Conservation (phyloP, 768 basidiomycete species). For the Termitomyces sp. region DNA sequence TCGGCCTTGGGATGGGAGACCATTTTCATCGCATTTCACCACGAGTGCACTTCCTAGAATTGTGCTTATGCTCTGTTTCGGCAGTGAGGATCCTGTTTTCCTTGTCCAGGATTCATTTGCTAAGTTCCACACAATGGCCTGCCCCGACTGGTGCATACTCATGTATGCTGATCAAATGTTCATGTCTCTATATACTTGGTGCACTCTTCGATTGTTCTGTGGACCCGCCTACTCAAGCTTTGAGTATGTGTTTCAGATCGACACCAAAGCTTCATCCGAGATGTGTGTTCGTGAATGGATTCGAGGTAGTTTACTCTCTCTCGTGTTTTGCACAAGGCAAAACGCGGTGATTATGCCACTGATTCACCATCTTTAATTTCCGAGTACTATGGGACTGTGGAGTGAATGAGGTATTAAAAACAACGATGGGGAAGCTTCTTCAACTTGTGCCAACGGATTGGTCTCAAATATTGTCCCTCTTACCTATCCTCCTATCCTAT, state of each 20-base stretch:
- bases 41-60: no score
- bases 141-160: no score
- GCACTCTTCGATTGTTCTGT: not conserved
- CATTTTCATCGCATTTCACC: no score
- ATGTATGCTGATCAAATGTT: no score
- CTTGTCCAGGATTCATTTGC: no score
- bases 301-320: constrained; percentile 4
- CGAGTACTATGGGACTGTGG: constrained; percentile 2
- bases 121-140: no score
- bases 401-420: not conserved
- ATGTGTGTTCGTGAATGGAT: not conserved
- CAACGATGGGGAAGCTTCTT: not conserved
- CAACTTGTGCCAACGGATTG: not conserved
- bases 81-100: no score
- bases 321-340: constrained; percentile 14
- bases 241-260: constrained; percentile 6
- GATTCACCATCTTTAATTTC: constrained; percentile 12
- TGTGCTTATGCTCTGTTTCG: no score
- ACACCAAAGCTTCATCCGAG: not conserved
- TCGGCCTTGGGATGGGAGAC: no score
- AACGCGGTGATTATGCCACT: constrained; percentile 4
- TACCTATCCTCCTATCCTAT: no score
- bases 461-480: not conserved
- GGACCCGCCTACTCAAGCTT: no score
- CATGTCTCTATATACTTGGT: not conserved